phyloP scores from a whole-genome alignment of 2,329 filamentous ascomycete genomes.

The Hymenoscyphus repandus region DNA sequence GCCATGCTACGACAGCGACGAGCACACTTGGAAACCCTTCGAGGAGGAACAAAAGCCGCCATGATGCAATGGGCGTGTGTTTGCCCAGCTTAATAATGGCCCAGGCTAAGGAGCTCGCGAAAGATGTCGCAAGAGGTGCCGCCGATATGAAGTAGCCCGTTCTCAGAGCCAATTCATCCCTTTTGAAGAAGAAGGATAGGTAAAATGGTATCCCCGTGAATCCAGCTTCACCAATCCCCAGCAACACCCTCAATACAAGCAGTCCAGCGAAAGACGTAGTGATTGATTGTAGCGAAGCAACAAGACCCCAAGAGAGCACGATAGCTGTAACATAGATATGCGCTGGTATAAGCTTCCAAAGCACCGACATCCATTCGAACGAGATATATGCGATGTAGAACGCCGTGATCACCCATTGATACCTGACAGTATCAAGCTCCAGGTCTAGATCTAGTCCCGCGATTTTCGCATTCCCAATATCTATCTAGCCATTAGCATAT shows the following conservation, averaged over 20 bases:
- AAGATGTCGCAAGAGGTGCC: conserved; percentile 73
- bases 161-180: conserved; percentile 73
- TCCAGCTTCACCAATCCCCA: conserved; percentile 61
- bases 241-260: conserved; percentile 47
- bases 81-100: conserved; percentile 65
- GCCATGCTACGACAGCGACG: conserved; percentile 68
- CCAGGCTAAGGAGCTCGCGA: conserved; percentile 76
- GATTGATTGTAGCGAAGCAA: conserved; percentile 68
- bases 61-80: conserved; percentile 65
- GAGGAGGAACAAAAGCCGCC: conserved; percentile 78
- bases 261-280: conserved; percentile 59
- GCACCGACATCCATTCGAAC: conserved; percentile 61
- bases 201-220: conserved; percentile 62
- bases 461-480: conserved; percentile 59
- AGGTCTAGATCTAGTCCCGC: conserved; percentile 60
- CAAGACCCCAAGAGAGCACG: conserved; percentile 73
- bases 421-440: conserved; percentile 44
- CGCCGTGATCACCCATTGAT: conserved; percentile 54
- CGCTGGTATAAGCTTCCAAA: conserved; percentile 55
- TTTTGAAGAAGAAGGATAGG: conserved; percentile 58
- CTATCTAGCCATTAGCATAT: conserved; percentile 31
- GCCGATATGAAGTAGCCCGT: conserved; percentile 87
- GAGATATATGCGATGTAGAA: conserved; percentile 60
- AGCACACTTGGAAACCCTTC: conserved; percentile 82
- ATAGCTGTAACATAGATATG: conserved; percentile 55